Evolutionary conservation across 2,329 filamentous ascomycete genomes (phyloP).

Genomic region (Colletotrichum sp.): DNA sequence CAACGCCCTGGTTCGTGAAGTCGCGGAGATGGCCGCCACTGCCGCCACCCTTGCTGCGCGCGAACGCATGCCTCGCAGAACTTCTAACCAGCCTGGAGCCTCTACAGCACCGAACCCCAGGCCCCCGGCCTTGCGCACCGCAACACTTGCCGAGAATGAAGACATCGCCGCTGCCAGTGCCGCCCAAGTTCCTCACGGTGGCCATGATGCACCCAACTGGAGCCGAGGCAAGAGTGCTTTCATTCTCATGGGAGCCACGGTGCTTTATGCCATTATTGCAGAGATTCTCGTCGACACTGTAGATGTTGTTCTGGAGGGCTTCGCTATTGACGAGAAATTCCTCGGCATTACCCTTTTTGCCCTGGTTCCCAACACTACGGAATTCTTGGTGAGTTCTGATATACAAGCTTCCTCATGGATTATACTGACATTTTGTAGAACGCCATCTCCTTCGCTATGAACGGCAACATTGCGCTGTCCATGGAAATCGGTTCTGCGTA

Average conservation of each 20-base stretch:
- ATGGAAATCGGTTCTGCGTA: conserved; percentile 99
- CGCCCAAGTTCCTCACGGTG: conserved; percentile 59
- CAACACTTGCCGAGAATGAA: conserved; percentile 49
- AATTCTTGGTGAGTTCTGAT: conserved; percentile 77
- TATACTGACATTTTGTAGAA: conserved; percentile 60
- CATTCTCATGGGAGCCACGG: conserved; percentile 85
- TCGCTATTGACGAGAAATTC: conserved; percentile 96
- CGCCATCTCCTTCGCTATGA: conserved; percentile 99
- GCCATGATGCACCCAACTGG: conserved; percentile 99
- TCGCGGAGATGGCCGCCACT: conserved; percentile 92
- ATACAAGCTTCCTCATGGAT: too few species aligned
- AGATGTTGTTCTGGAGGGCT: conserved; percentile 90
- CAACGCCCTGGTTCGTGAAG: conserved; percentile 79
- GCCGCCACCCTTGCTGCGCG: conserved; percentile 86
- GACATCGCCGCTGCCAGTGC: conserved; percentile 38
- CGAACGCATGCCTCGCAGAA: conserved; percentile 58
- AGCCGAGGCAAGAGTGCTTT: conserved; percentile 88
- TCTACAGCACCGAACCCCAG: conserved; percentile 44
- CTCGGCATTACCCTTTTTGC: conserved; percentile 96
- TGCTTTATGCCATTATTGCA: conserved; percentile 95
- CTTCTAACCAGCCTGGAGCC: conserved; percentile 34
- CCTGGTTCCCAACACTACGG: conserved; percentile 95
- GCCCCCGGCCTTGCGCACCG: conserved; percentile 40
- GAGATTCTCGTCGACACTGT: conserved; percentile 98
- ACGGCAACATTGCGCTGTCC: conserved; percentile 96